Conservation (phyloP, 2,329 filamentous ascomycete species). For the Microcyclospora tardicrescens region DNA sequence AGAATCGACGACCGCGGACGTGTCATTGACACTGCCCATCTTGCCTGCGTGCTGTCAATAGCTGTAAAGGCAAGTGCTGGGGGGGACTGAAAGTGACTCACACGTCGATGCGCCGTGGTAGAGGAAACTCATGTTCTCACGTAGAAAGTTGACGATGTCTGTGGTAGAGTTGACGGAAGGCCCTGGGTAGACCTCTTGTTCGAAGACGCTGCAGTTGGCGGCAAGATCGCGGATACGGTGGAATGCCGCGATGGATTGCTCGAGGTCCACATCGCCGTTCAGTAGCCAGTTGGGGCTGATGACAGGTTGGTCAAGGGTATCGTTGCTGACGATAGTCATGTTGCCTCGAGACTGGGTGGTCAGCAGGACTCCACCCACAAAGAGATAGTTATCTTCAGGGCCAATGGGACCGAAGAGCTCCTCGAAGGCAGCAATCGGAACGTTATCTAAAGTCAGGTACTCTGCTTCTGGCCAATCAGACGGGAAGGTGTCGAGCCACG, state of each 20-base stretch:
- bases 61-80: background rate
- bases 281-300: slow-evolving; percentile 28
- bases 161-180: slow-evolving; percentile 3
- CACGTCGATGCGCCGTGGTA: slow-evolving; percentile 7
- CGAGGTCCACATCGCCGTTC: slow-evolving; percentile 19
- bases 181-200: slow-evolving; percentile 20
- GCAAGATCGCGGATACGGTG: slow-evolving; percentile 19
- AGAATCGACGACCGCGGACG: slow-evolving; percentile 25
- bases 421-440: background rate
- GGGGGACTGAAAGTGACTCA: slow-evolving; percentile 16
- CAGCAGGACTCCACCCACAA: slow-evolving; percentile 19
- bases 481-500: background rate
- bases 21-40: slow-evolving; percentile 20
- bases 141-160: slow-evolving; percentile 4
- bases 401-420: slow-evolving; percentile 15
- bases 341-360: slow-evolving; percentile 24
- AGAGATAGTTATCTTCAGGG: slow-evolving; percentile 21
- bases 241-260: slow-evolving; percentile 21
- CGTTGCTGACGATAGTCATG: slow-evolving; percentile 21
- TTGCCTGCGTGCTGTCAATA: too few species aligned
- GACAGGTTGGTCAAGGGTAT: slow-evolving; percentile 17
- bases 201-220: slow-evolving; percentile 14
- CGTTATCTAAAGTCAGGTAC: too few species aligned
- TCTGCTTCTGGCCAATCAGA: slow-evolving; percentile 19
- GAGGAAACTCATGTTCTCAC: slow-evolving; percentile 1